Evolutionary conservation across 257 asterid species (phyloP).

Genomic region (Ophiorrhiza pumila): DNA sequence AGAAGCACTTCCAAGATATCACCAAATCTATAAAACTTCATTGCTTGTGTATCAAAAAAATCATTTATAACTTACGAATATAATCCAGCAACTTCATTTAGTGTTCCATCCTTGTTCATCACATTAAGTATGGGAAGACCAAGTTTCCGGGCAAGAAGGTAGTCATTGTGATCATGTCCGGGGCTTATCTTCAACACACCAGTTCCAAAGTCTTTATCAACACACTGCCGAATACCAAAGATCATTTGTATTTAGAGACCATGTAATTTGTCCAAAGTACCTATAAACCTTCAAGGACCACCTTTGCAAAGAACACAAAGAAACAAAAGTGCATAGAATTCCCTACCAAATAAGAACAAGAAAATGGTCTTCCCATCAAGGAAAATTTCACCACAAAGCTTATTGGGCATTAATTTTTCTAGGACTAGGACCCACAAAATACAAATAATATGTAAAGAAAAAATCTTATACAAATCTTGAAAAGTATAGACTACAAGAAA

Average conservation of each 20-base stretch:
- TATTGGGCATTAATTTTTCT: neutral
- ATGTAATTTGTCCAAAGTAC: neutral
- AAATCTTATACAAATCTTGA: neutral
- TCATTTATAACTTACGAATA: conserved; percentile 52
- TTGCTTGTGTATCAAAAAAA: conserved; percentile 8
- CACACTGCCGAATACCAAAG: conserved; percentile 53
- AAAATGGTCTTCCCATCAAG: neutral
- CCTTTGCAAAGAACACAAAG: neutral
- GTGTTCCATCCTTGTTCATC: conserved; percentile 97
- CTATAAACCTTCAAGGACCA: conserved; percentile 1
- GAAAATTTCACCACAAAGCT: neutral
- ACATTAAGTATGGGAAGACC: conserved; percentile 98
- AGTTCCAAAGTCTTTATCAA: conserved; percentile 98
- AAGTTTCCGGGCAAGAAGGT: conserved; percentile 96
- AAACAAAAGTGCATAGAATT: neutral
- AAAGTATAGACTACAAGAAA: too few relatives aligned
- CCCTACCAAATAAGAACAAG: neutral
- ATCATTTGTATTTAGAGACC: conserved; percentile 4
- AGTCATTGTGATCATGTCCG: conserved; percentile 98
- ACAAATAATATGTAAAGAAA: neutral
- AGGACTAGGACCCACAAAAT: neutral
- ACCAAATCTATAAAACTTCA: conserved; percentile 24
- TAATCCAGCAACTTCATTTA: conserved; percentile 89
- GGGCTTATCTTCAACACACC: conserved; percentile 99
- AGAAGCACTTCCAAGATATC: conserved; percentile 20